A percentile compares a stretch with the other conserved stretches of the same genome.
phyloP scores from a whole-genome alignment of 176 grass and related monocot species.

The Zizania latifolia region DNA sequence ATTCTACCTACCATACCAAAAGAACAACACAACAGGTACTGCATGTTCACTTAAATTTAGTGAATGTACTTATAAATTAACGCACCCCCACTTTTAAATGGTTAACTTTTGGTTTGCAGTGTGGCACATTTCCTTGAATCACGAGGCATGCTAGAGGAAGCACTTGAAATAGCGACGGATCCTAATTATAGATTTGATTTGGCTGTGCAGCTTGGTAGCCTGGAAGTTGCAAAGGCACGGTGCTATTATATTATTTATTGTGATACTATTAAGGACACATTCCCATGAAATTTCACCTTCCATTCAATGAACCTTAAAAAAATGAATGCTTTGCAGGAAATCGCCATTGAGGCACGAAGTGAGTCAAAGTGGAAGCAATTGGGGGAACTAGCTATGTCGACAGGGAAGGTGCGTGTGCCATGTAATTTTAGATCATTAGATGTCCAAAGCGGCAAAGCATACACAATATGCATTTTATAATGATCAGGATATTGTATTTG shows the following conservation, averaged over 20 bases:
- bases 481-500: neutral
- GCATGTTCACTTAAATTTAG: slow-evolving; percentile 12
- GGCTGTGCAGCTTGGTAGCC: slow-evolving; percentile 83
- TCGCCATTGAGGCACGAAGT: slow-evolving; percentile 86
- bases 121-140: slow-evolving; percentile 98
- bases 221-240: slow-evolving; percentile 89
- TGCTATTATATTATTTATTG: slow-evolving; percentile 9
- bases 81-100: neutral
- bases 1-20: slow-evolving; percentile 88
- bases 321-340: slow-evolving; percentile 49
- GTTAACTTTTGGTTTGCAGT: slow-evolving; percentile 36
- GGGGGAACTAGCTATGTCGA: slow-evolving; percentile 89
- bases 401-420: slow-evolving; percentile 62
- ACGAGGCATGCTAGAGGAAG: slow-evolving; percentile 91
- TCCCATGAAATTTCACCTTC: neutral
- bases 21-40: slow-evolving; percentile 94
- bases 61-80: slow-evolving; percentile 1
- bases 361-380: slow-evolving; percentile 98
- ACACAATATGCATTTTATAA: neutral
- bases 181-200: slow-evolving; percentile 97
- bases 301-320: neutral
- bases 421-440: neutral
- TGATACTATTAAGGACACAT: neutral
- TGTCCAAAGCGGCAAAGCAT: neutral
- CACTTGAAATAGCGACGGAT: slow-evolving; percentile 94